Evolutionary conservation across 306 rosid species (phyloP), one percentile per base, ranked within the genome.

Genomic region (Boehmeria nivea): DNA sequence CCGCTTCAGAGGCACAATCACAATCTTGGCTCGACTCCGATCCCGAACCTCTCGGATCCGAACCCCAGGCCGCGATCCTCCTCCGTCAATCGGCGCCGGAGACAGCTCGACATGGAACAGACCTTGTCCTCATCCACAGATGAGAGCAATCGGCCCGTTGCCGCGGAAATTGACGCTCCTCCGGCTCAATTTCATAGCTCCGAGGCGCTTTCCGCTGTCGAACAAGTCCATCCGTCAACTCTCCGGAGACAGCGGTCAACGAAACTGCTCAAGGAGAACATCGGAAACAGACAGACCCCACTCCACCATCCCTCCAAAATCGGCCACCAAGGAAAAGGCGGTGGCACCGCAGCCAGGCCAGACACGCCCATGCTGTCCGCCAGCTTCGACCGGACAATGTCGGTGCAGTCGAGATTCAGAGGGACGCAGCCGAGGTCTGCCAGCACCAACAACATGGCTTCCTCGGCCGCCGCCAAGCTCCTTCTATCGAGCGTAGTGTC

Each of bases 391-490:
- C 51, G 64, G 64, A 65, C 54, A 4, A 38, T 65, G 39, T 8
- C 43, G 7, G 23, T 24, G 6, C 25, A 60, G 4, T 11, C 47
- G 0, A 82, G 96, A 67, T 69, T 52, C 54, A 78, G 86, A 39
- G 70, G 67, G 34, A 56, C 60, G 6, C 84, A 63, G 2, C 85
- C 72, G 9, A 43, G 77, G 26, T 47, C 75, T 34, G 37, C 57
- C 65, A 70, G 42, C 36, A 33, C 74, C 28, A 40, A 59, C 64
- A 72, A 40, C 36, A 33, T 49, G 19, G 73, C 63, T 44, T 28
- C 78, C 55, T 61, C 94, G 0, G 80, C 87, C 22, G 94, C 94
- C 19, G 24, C 81, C 4, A 87, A 79, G 70, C 77, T 82, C 38
- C 51, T 88, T 60, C 85, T 81, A 43, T 75, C 84, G 0, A 81